phyloP scores from a whole-genome alignment of 192 early-diverging fungal species.

The Podila epicladia region DNA sequence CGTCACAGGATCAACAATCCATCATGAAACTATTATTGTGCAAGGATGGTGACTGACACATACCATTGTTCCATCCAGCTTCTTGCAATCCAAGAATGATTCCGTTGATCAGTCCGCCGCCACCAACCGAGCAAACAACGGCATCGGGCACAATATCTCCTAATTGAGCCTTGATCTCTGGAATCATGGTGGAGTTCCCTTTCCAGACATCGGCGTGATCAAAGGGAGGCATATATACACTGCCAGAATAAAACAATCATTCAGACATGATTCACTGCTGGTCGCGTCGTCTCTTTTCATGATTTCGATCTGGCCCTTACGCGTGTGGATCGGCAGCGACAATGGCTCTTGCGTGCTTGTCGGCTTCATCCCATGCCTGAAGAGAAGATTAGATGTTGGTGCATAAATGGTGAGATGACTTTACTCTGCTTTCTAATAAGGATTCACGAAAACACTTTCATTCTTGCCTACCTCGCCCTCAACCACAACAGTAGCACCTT shows the following conservation, averaged over 20 bases:
- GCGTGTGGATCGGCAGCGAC: conserved; percentile 49
- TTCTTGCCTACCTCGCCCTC: conserved; percentile 55
- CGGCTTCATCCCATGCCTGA: conserved; percentile 58
- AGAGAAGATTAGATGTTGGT: neutral
- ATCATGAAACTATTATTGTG: too few relatives aligned
- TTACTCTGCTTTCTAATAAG: neutral
- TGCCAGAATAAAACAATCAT: conserved; percentile 4
- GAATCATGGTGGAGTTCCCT: conserved; percentile 68
- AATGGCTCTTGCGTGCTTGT: conserved; percentile 52
- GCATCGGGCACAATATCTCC: conserved; percentile 65
- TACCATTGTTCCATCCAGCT: conserved; percentile 65
- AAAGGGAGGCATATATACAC: conserved; percentile 64
- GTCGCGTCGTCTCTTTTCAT: too few relatives aligned
- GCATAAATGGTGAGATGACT: neutral
- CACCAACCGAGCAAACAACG: conserved; percentile 72
- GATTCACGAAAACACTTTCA: too few relatives aligned
- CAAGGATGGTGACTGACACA: neutral
- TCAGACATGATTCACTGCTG: neutral
- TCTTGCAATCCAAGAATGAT: conserved; percentile 69
- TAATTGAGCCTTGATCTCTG: conserved; percentile 73
- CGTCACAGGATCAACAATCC: neutral
- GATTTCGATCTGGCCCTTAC: conserved; percentile 45
- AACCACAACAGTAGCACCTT: conserved; percentile 64
- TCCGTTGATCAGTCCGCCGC: conserved; percentile 76
- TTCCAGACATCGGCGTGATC: conserved; percentile 68